phyloP scores from a whole-genome alignment of 352 stramenopile species.

The Stramenopiles sp. region DNA sequence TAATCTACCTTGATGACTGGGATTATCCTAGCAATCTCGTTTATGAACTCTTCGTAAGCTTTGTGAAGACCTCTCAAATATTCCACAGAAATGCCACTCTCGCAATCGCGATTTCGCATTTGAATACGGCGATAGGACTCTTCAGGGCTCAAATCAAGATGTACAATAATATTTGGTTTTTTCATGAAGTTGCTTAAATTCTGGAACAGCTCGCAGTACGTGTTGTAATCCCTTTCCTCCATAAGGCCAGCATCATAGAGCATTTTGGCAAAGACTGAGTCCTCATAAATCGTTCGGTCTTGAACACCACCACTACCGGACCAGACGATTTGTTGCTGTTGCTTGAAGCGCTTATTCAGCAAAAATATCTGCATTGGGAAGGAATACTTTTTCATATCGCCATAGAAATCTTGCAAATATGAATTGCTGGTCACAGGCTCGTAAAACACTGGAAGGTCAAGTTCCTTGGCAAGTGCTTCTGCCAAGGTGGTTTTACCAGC shows the following conservation, averaged over 20 bases:
- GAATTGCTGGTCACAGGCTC: constrained; percentile 13
- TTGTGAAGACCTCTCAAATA: constrained; percentile 14
- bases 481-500: constrained; percentile 13
- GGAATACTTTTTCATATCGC: constrained; percentile 11
- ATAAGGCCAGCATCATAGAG: constrained; percentile 9
- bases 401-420: constrained; percentile 13
- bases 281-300: constrained; percentile 16
- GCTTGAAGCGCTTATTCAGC: constrained; percentile 13
- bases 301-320: constrained; percentile 6
- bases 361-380: constrained; percentile 15
- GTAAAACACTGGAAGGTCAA: constrained; percentile 13
- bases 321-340: constrained; percentile 16
- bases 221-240: constrained; percentile 12
- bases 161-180: constrained; percentile 6
- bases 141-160: constrained; percentile 13
- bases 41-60: constrained; percentile 13
- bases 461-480: neutral
- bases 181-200: constrained; percentile 13
- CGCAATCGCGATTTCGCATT: neutral
- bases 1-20: constrained; percentile 15
- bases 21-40: constrained; percentile 7
- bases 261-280: constrained; percentile 14
- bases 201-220: constrained; percentile 12
- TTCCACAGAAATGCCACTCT: constrained; percentile 12
- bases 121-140: constrained; percentile 9